Conservation (phyloP, 2,329 filamentous ascomycete genomes). For the Botryotinia globosa region DNA sequence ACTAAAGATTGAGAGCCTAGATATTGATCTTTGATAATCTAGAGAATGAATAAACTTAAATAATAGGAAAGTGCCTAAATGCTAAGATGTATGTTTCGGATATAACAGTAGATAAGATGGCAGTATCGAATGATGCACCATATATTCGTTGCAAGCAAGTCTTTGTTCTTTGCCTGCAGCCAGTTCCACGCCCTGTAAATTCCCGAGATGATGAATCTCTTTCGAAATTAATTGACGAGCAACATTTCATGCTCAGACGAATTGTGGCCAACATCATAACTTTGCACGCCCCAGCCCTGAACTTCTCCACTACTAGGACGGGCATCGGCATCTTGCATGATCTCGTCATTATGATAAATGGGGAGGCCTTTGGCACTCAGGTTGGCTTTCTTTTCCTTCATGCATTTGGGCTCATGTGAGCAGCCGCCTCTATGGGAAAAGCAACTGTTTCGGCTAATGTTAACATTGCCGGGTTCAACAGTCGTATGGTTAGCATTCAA, state of each 20-base stretch:
- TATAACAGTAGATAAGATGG: neutral
- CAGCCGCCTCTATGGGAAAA: slow-evolving; percentile 33
- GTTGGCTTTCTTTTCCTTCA: slow-evolving; percentile 32
- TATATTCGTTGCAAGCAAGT: neutral
- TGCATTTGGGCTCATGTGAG: slow-evolving; percentile 30
- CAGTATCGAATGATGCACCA: neutral
- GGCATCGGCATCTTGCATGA: neutral
- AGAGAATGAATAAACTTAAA: neutral
- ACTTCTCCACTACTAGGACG: neutral
- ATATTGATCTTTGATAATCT: neutral
- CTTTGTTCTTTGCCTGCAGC: neutral
- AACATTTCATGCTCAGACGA: neutral
- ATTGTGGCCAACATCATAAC: neutral
- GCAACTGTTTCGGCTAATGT: slow-evolving; percentile 34
- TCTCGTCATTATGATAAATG: neutral
- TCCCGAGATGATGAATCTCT: neutral
- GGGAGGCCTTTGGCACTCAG: slow-evolving; percentile 27
- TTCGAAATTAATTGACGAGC: neutral
- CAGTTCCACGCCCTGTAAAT: neutral
- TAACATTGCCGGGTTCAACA: slow-evolving; percentile 32
- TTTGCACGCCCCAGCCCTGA: neutral
- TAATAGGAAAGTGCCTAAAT: neutral
- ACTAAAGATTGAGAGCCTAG: neutral
- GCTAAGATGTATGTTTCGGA: neutral
- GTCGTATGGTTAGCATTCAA: slow-evolving; percentile 35